Evolutionary conservation across 345 rosid species (phyloP), one percentile per base, ranked within the genome.

Genomic region (Eucalyptus curtisii): DNA sequence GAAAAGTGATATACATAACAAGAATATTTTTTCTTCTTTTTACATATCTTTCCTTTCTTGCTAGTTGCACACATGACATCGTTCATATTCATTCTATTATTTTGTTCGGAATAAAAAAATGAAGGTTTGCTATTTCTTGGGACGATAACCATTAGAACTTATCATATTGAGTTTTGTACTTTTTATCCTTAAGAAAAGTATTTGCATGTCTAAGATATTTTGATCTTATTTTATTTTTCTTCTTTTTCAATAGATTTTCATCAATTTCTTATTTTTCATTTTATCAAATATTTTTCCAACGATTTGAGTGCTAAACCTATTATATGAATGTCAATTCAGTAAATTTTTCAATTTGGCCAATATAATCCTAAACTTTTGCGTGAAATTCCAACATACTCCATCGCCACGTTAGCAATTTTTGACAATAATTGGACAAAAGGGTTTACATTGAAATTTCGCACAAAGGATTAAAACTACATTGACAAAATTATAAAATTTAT

Each of bases 301-400:
- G 0, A 55, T 22, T 55, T 10, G 0, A 33, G 5, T 68, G 0
- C 0, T 33, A 33, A 33, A 17, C 1, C 2, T 3, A 9, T 0
- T 17, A 3, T 68, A 68, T 0, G 0, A 20, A 68, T 68, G 5
- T 66, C 7, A 16, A 16, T 68, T 68, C 4, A 15, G 0, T 31
- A 68, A 68, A n/a, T 0, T 15, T 14, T 66, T 66, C 17, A n/a
- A n/a, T 66, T 66, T 15, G 0, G 3, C 11, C 2, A 66, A 7
- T 66, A 7, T 7, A 66, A 17, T 31, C 6, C 22, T 15, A 66
- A 66, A 68, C 13, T 59, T 59, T 27, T 27, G 7, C 0, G 0
- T 13, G 15, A 6, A 59, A 5, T 13, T 59, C 8, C 31, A 59
- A 59, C 0, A 0, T 27, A 27, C 15, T 11, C 68, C 33, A 33